These are phyloP conservation scores for Syncephalis fuscata DNA, from an alignment of 371 early-diverging fungal genomes.

Conservation along the genomic window DNA sequence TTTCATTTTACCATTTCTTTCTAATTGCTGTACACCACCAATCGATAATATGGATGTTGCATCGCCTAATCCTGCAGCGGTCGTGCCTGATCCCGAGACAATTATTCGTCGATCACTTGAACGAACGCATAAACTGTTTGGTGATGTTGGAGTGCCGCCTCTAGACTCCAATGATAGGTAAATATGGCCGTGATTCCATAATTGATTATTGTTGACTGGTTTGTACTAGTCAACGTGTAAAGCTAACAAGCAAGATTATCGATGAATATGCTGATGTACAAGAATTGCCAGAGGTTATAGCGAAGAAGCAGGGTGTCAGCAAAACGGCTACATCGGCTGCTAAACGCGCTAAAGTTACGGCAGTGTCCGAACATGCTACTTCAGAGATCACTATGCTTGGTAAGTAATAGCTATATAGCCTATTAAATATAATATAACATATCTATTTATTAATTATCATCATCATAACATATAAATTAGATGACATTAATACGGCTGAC, in stretches of 20 bases:
- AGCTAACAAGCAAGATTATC: constrained; percentile 5
- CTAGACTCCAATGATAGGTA: too few relatives aligned
- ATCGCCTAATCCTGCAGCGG: too few relatives aligned
- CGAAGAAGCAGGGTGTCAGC: constrained; percentile 2
- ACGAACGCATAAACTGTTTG: too few relatives aligned
- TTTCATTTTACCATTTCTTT: too few relatives aligned
- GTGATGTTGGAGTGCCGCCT: too few relatives aligned
- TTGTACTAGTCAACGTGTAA: constrained; percentile 6
- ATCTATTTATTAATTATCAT: not conserved
- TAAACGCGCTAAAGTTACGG: not conserved
- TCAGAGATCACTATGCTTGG: constrained; percentile 2
- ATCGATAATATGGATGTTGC: constrained; percentile 8
- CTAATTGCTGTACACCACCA: constrained; percentile 2
- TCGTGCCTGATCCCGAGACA: constrained; percentile 4
- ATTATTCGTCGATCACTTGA: too few relatives aligned
- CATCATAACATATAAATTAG: not conserved
- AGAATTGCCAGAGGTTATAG: constrained; percentile 5
- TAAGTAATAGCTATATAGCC: not conserved
- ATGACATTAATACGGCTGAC: constrained; percentile 1
- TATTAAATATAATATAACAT: not conserved
- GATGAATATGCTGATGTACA: constrained; percentile 8
- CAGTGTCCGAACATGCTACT: not conserved
- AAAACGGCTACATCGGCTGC: not conserved
- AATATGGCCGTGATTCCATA: too few relatives aligned
- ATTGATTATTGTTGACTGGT: not conserved